phyloP scores from a whole-genome alignment of 805 yeast genomes.

The Candida odintsovae region DNA sequence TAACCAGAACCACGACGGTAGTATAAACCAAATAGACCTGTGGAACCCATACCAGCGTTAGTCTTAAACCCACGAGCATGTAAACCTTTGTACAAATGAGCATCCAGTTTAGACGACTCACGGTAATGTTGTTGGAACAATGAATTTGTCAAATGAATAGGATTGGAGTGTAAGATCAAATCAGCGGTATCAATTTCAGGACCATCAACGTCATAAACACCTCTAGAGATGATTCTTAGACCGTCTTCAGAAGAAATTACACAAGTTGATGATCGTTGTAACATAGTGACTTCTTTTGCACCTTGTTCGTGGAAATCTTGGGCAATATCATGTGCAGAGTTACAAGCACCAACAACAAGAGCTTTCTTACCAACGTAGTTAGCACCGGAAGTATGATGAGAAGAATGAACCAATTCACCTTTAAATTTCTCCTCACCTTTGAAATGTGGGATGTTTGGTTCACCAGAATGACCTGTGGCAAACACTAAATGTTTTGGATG shows the following conservation, averaged over 20 bases:
- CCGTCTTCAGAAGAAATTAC: constrained; percentile 34
- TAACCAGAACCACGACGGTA: constrained; percentile 41
- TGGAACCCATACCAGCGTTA: constrained; percentile 38
- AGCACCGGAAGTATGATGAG: constrained; percentile 36
- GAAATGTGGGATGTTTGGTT: constrained; percentile 38
- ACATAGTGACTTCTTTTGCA: constrained; percentile 33
- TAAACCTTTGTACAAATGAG: constrained; percentile 27
- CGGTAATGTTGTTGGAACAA: constrained; percentile 34
- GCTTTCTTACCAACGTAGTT: constrained; percentile 37
- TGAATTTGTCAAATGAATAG: constrained; percentile 29
- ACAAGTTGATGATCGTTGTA: constrained; percentile 41
- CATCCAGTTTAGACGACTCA: constrained; percentile 28
- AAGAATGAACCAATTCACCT: constrained; percentile 37
- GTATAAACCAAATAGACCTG: constrained; percentile 37
- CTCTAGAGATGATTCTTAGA: constrained; percentile 25
- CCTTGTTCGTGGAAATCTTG: constrained; percentile 42
- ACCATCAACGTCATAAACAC: constrained; percentile 33
- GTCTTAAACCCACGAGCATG: constrained; percentile 32
- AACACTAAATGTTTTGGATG: constrained; percentile 34
- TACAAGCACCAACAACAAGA: constrained; percentile 40
- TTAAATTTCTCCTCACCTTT: constrained; percentile 31
- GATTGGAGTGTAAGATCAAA: constrained; percentile 29
- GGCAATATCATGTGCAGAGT: constrained; percentile 41
- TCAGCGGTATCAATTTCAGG: constrained; percentile 35
- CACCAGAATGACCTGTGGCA: constrained; percentile 43